Conservation (phyloP, 2,329 filamentous ascomycete species). For the Pseudogymnoascus verrucosus region DNA sequence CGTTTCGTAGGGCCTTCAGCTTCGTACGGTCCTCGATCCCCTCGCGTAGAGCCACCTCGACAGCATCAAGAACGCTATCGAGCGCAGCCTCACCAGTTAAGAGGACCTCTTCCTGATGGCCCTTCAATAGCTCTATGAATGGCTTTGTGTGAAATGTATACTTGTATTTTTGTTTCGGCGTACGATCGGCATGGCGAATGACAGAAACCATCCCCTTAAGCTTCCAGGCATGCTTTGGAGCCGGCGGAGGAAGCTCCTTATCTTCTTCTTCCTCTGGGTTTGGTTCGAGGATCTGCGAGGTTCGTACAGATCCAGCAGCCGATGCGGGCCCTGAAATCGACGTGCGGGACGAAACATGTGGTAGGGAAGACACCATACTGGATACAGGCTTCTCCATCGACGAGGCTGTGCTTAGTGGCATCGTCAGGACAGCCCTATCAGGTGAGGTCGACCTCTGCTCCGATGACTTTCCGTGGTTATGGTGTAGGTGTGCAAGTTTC, state of each 20-base stretch:
- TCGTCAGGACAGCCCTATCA: neutral
- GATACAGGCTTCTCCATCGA: conserved; percentile 4
- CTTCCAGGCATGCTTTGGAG: conserved; percentile 92
- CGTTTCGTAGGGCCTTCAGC: conserved; percentile 76
- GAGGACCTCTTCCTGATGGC: conserved; percentile 92
- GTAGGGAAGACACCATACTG: neutral
- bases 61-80: conserved; percentile 80
- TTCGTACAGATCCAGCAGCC: neutral
- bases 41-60: conserved; percentile 68
- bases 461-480: neutral
- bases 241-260: conserved; percentile 44
- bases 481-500: conserved; percentile 39
- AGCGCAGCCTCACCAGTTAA: conserved; percentile 87
- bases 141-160: conserved; percentile 97
- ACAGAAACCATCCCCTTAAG: conserved; percentile 96
- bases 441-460: neutral
- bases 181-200: conserved; percentile 91
- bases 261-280: conserved; percentile 16
- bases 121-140: conserved; percentile 89
- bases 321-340: neutral
- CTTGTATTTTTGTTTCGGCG: conserved; percentile 98
- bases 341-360: neutral
- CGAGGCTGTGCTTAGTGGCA: neutral
- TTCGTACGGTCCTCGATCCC: conserved; percentile 80
- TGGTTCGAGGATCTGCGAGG: neutral